A percentile compares a stretch with the other conserved stretches of the same genome.
These are phyloP conservation scores for Rhododendron molle DNA, from an alignment of 148 eudicot genomes.

Conservation along the genomic window DNA sequence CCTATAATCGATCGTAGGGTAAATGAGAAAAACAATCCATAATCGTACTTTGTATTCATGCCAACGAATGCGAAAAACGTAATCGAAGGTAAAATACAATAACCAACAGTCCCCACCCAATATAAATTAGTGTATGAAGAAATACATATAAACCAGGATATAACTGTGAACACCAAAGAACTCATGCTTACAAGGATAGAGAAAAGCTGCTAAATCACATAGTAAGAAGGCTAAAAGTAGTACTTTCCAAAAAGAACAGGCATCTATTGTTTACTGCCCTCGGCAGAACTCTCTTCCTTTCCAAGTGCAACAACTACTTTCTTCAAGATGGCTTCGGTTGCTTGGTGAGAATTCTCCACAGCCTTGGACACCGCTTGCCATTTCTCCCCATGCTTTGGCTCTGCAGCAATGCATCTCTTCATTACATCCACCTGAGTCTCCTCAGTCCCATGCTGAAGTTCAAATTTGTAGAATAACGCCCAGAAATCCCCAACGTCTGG, in stretches of 20 bases:
- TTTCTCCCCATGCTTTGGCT: constrained; percentile 94
- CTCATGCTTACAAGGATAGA: background rate
- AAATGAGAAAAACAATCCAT: background rate
- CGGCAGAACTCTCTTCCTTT: constrained; percentile 67
- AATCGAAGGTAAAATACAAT: background rate
- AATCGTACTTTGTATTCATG: background rate
- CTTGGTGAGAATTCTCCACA: constrained; percentile 80
- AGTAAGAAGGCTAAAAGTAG: background rate
- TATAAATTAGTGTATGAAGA: background rate
- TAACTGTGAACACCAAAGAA: background rate
- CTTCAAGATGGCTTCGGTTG: constrained; percentile 82
- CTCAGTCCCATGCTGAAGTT: constrained; percentile 76
- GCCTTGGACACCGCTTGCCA: constrained; percentile 82
- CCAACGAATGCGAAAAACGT: background rate
- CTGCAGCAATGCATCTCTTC: constrained; percentile 76
- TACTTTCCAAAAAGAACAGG: background rate
- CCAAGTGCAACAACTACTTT: constrained; percentile 71
- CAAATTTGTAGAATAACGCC: constrained; percentile 85
- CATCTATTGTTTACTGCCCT: constrained; percentile 37
- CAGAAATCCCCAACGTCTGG: constrained; percentile 93
- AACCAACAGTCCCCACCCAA: background rate
- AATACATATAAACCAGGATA: background rate
- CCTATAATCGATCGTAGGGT: background rate
- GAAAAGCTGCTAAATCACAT: background rate
- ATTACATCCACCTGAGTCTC: constrained; percentile 76